Conservation (phyloP, 805 yeast genomes). For the Starmerella sp. region DNA sequence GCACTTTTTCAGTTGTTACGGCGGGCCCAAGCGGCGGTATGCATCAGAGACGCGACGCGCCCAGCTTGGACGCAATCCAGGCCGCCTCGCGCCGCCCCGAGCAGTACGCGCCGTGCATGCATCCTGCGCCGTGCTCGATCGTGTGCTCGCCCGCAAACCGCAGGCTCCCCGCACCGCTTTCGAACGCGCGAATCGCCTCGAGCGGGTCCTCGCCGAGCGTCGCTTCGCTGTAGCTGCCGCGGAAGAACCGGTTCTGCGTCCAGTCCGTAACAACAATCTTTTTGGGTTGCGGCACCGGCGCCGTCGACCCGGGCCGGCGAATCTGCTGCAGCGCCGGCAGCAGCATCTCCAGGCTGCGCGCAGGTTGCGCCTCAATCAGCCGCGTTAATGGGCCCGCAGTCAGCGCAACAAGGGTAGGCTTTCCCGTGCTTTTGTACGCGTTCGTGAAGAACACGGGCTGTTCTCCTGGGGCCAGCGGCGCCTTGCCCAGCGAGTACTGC, state of each 20-base stretch:
- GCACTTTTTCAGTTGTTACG: too few relatives aligned
- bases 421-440: slow-evolving; percentile 34
- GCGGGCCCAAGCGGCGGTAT: too few relatives aligned
- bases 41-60: neutral
- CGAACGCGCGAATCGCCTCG: slow-evolving; percentile 44
- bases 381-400: slow-evolving; percentile 63
- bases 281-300: slow-evolving; percentile 31
- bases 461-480: slow-evolving; percentile 34
- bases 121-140: slow-evolving; percentile 70
- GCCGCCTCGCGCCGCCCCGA: slow-evolving; percentile 53
- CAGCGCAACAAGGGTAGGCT: slow-evolving; percentile 48
- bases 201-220: slow-evolving; percentile 59
- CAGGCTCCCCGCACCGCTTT: slow-evolving; percentile 44
- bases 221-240: slow-evolving; percentile 69
- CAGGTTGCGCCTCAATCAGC: slow-evolving; percentile 39
- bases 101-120: slow-evolving; percentile 79
- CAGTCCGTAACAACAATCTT: slow-evolving; percentile 44
- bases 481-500: slow-evolving; percentile 7
- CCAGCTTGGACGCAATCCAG: slow-evolving; percentile 24
- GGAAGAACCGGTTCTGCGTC: slow-evolving; percentile 56
- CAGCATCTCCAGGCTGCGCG: slow-evolving; percentile 46
- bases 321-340: slow-evolving; percentile 38
- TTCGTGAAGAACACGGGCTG: slow-evolving; percentile 56
- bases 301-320: slow-evolving; percentile 1
- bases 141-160: slow-evolving; percentile 89